Evolutionary conservation across 495 filamentous ascomycete species (phyloP), one percentile per base, ranked within the genome.

Genomic region (Apodospora peruviana): DNA sequence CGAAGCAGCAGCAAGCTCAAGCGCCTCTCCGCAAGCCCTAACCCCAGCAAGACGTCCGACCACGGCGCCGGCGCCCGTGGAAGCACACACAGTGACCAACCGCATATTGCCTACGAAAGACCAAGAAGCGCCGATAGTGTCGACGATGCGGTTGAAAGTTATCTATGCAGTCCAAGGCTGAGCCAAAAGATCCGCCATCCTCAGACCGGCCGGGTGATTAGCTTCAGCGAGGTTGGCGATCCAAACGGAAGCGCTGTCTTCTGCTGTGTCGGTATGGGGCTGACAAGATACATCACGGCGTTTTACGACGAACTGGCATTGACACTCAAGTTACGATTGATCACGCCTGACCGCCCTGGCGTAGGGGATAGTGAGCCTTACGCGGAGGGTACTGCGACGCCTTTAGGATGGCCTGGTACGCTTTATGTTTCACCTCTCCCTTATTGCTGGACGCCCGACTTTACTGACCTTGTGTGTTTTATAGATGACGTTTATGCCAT

Each of bases 251-350:
- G 85, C 60, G 91, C 90, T 7, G 88, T 99, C 19, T 88, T 99
- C 38, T 91, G 90, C 65, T 99, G 94, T 63, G 88, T 99, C 9
- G 93, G 93, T 23, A 99, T 99, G 93, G 93, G 93, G 1, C 64
- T 99, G 47, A 99, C 93, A 5, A 82, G 93, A 62, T 97, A 95
- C 62, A 83, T 99, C 45, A 96, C 87, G 53, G 90, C 90, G 4
- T 99, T 99, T 58, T 99, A 99, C 58, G 93, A 99, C 64, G 91
- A 99, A 61, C 75, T 99, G 50, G 93, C 94, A 14, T 71, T 87
- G 52, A 90, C 90, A 1, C 76, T 99, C 36, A 91, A 88, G 55
- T 72, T 99, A 43, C 80, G 93, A 25, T 76, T 99, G 27, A 91
- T 99, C 41, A 99, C 94, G 0, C 81, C 91, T 18, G 93, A 99